phyloP scores from a whole-genome alignment of 495 filamentous ascomycete genomes.

The Penicillium soppii region DNA sequence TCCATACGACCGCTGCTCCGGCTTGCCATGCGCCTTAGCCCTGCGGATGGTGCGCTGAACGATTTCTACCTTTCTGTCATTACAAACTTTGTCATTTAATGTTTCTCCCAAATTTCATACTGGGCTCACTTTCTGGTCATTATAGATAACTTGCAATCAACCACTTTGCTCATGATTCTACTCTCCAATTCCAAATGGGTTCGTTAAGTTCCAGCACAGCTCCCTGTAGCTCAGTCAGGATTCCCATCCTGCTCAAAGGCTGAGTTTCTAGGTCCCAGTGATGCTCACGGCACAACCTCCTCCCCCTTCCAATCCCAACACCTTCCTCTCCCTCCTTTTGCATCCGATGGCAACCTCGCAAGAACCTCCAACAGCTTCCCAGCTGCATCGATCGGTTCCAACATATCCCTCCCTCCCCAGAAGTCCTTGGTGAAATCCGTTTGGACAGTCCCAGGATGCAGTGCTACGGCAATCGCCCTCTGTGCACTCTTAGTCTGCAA shows the following conservation, averaged over 20 bases:
- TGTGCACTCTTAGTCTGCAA: conserved; percentile 52
- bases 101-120: too few relatives aligned
- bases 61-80: too few relatives aligned
- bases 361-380: conserved; percentile 58
- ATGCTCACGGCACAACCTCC: conserved; percentile 60
- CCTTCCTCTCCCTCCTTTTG: conserved; percentile 55
- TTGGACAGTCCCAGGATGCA: conserved; percentile 83
- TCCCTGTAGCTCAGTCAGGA: not conserved
- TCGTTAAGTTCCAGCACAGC: too few relatives aligned
- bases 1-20: not conserved
- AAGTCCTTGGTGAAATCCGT: conserved; percentile 72
- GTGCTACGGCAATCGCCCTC: conserved; percentile 62
- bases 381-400: conserved; percentile 61
- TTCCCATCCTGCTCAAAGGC: not conserved
- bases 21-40: not conserved
- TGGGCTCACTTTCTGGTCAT: too few relatives aligned
- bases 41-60: too few relatives aligned
- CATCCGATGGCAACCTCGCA: conserved; percentile 28
- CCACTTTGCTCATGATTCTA: not conserved
- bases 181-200: too few relatives aligned
- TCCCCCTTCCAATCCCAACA: conserved; percentile 79
- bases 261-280: not conserved
- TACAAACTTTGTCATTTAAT: too few relatives aligned
- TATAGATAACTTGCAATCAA: too few relatives aligned
- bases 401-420: conserved; percentile 61